Evolutionary conservation across 768 basidiomycete species (phyloP), one percentile per base, ranked within the genome.

Genomic region (Podaxis rugospora): DNA sequence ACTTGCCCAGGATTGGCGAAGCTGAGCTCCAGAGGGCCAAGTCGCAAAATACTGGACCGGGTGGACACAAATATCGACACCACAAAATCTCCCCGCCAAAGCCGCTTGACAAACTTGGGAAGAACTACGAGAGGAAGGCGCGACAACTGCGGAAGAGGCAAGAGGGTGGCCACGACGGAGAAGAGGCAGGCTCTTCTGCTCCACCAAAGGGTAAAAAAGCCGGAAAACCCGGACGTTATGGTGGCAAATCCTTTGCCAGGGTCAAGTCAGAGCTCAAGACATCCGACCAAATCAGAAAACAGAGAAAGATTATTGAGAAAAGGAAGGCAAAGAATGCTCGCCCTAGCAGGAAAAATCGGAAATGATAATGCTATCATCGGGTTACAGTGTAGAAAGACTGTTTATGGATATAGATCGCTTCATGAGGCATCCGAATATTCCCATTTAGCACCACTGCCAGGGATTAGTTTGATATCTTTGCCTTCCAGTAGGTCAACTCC

Each of bases 211-310:
- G 68, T 62, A 66, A 66, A 39, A 63, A 64, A 54, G 66, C 66
- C 23, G 76, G 71, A 40, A 80, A 75, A 64, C 70, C 75, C 61
- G 74, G 79, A 63, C 79, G 87, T 55, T 79, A 81, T 65, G 80
- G 81, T 23, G 83, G 82, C 36, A 92, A 89, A 74, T 70, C 85
- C 1, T 65, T 85, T 59, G 80, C 80, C 7, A 83, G 79, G 59
- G 85, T 91, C 64, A 94, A 87, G 72, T 88, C 75, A 49, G 94
- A 95, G 73, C 85, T 97, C 72, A 94, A 91, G 77, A 88, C 85
- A 0, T 86, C 84, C 27, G 92, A 94, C 52, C 91, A 95, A 70
- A 95, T 98, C 63, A 83, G 92, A 64, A 95, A 89, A 69, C 76
- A 80, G 35, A 82, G 95, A 63, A 85, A 85, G 67, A 54, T 80